Conservation (phyloP, 106 monocot species). For the Acanthochlamys bracteata region DNA sequence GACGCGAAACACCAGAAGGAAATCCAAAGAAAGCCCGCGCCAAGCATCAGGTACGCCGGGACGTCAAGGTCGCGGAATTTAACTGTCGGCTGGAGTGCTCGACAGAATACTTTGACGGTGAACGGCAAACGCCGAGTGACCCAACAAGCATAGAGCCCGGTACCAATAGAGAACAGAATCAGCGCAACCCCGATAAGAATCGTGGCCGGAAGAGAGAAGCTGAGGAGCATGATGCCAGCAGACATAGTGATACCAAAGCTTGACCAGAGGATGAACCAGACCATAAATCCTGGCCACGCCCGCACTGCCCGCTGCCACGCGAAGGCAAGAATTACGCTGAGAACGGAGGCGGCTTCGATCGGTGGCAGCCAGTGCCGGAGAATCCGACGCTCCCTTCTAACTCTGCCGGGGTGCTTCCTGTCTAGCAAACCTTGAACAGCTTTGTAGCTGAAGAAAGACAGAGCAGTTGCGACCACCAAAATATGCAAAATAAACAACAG, state of each 20-base stretch:
- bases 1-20: constrained; percentile 85
- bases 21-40: constrained; percentile 67
- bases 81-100: constrained; percentile 41
- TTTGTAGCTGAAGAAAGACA: constrained; percentile 68
- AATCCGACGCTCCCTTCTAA: constrained; percentile 25
- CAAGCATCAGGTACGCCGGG: constrained; percentile 69
- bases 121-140: constrained; percentile 53
- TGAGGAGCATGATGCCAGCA: constrained; percentile 73
- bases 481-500: constrained; percentile 69
- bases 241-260: constrained; percentile 58
- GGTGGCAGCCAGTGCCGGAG: constrained; percentile 86
- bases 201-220: constrained; percentile 69
- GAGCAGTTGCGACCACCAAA: constrained; percentile 19
- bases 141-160: constrained; percentile 83
- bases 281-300: constrained; percentile 41
- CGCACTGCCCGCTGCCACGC: constrained; percentile 77
- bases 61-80: constrained; percentile 68
- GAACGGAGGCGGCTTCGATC: constrained; percentile 43
- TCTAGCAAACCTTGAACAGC: constrained; percentile 31
- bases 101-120: constrained; percentile 45
- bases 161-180: constrained; percentile 66
- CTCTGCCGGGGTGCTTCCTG: constrained; percentile 3
- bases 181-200: constrained; percentile 44
- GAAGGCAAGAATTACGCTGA: constrained; percentile 74
- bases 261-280: constrained; percentile 68